A percentile compares a stretch with the other conserved stretches of the same genome.
These are phyloP conservation scores for Cladobotryum mycophilum DNA, from an alignment of 2,329 filamentous ascomycete genomes.

Conservation along the genomic window DNA sequence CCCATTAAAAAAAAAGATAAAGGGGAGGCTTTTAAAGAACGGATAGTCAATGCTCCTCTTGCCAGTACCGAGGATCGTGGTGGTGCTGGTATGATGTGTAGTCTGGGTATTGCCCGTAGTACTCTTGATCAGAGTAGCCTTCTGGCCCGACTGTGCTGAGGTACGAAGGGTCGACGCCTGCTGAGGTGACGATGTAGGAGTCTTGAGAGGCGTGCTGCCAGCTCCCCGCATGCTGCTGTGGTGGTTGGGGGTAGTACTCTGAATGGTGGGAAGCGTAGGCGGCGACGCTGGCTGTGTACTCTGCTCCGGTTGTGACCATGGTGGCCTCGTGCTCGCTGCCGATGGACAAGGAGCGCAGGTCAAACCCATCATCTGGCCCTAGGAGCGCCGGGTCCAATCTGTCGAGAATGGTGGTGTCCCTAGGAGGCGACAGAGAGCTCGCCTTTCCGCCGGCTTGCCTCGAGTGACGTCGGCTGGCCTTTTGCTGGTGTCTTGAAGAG, in stretches of 20 bases:
- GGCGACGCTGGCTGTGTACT: background rate
- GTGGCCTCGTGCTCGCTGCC: background rate
- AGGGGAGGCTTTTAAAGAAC: no score
- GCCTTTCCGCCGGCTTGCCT: background rate
- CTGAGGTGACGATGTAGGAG: background rate
- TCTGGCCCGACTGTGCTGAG: background rate
- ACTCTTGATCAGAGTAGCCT: constrained; percentile 1
- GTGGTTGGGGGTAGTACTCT: constrained; percentile 6
- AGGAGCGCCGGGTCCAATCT: constrained; percentile 24
- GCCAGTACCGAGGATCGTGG: constrained; percentile 17
- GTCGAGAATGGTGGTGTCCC: constrained; percentile 10
- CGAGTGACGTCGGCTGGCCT: constrained; percentile 4
- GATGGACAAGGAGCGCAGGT: constrained; percentile 13
- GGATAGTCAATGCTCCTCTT: background rate
- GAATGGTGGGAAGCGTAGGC: background rate
- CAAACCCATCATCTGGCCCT: constrained; percentile 26
- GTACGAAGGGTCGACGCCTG: constrained; percentile 1
- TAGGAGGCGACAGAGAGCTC: background rate
- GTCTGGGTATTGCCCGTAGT: constrained; percentile 17
- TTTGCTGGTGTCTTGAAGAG: constrained; percentile 1
- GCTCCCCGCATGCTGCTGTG: background rate
- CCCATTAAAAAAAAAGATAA: no score
- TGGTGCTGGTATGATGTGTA: constrained; percentile 9
- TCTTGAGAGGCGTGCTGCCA: constrained; percentile 5
- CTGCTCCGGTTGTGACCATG: background rate